Evolutionary conservation across 306 rosid species (phyloP), one percentile per base, ranked within the genome.

Genomic region (Lotus japonicus): DNA sequence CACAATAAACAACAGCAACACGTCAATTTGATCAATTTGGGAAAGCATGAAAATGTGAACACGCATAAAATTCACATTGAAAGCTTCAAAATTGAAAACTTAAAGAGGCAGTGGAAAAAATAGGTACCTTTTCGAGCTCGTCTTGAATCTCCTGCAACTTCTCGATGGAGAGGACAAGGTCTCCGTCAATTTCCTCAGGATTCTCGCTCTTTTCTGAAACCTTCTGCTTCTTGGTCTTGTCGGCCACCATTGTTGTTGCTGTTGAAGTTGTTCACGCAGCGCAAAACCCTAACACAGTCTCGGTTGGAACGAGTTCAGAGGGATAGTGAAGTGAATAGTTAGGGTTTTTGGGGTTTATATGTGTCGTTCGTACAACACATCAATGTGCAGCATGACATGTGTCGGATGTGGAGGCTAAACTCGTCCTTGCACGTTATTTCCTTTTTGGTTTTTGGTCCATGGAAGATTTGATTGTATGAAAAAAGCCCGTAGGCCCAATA

Each of bases 121-220:
- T 11, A 31, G 11, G 2, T 19, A 92, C 98, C 96, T 90, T 90
- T 79, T 92, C 98, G 44, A 92, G 96, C 73, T 92, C 96, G 74
- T 92, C 98, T 80, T 90, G 98, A 69, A 90, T 83, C 82, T 90
- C 97, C 89, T 92, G 97, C 82, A 92, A 71, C 63, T 90, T 92
- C 72, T 92, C 97, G 55, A 90, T 86, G 61, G 94, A 86, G 61
- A 87, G 84, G 62, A 92, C 94, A 71, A 92, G 97, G 66, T 92
- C 86, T 83, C 86, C 96, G 7, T 92, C 92, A 63, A 90, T 71
- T 33, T 77, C 84, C 8, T 86, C 97, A 0, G 81, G 19, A 55
- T 76, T 74, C 45, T 71, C 78, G 18, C 18, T 50, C 18, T 45
- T 70, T 0, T 87, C 95, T 0, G 88, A 28, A 10, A 79, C 79